Evolutionary conservation across 257 asterid genomes (phyloP).

Genomic region (Solanum neorickii): DNA sequence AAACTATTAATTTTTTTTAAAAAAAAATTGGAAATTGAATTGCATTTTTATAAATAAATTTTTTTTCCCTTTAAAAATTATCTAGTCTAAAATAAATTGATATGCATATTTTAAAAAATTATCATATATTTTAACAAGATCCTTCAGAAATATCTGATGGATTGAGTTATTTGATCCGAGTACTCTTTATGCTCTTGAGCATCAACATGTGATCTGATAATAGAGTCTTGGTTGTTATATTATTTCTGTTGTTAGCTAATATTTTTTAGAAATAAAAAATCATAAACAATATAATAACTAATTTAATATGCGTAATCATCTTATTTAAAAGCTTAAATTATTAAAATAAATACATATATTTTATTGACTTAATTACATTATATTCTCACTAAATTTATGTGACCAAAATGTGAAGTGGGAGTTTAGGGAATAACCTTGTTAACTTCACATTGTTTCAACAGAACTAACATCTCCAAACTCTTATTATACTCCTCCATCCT

Average conservation of each 20-base stretch:
- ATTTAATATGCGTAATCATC: background rate
- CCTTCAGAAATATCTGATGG: background rate
- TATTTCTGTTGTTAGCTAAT: too few relatives aligned
- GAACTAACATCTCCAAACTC: conserved; percentile 16
- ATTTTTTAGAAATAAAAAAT: too few relatives aligned
- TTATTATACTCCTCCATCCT: conserved; percentile 21
- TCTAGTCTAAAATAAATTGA: background rate
- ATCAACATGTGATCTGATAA: too few relatives aligned
- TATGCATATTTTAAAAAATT: too few relatives aligned
- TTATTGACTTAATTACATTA: too few relatives aligned
- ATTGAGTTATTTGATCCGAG: too few relatives aligned
- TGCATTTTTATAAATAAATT: background rate
- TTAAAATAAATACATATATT: too few relatives aligned
- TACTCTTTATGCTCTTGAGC: too few relatives aligned
- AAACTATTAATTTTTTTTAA: too few relatives aligned
- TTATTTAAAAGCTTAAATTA: background rate
- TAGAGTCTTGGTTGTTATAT: too few relatives aligned
- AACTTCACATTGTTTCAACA: conserved; percentile 16
- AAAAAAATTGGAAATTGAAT: background rate
- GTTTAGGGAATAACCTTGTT: conserved; percentile 24
- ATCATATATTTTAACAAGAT: background rate
- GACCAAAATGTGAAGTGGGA: background rate
- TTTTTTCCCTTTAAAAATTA: too few relatives aligned
- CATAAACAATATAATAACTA: too few relatives aligned
- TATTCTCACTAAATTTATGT: background rate